Evolutionary conservation across 176 grass and related monocot species (phyloP).

Genomic region (Dactylis glomerata): DNA sequence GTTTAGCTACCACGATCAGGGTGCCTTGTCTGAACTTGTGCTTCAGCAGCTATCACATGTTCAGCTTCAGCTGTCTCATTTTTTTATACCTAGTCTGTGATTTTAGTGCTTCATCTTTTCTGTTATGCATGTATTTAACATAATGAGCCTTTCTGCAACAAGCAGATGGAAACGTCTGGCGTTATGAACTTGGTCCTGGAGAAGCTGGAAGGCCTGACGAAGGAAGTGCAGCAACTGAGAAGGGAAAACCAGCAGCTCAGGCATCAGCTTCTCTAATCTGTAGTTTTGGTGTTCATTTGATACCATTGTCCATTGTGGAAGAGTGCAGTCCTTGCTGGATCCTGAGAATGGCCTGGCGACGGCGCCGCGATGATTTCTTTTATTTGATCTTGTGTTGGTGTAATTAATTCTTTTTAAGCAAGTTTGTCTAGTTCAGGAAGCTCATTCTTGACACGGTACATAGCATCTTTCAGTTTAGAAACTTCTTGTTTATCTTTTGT

Average conservation of each 20-base stretch:
- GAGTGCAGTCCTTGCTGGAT: background rate
- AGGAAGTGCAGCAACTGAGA: slow-evolving; percentile 84
- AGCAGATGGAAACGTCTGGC: slow-evolving; percentile 70
- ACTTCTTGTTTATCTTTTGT: slow-evolving; percentile 7
- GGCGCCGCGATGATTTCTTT: background rate
- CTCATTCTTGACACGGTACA: slow-evolving; percentile 30
- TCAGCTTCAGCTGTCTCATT: background rate
- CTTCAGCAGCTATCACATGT: background rate
- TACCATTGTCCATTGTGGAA: slow-evolving; percentile 5
- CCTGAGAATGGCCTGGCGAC: background rate
- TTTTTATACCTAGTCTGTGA: background rate
- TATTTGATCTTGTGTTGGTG: slow-evolving; percentile 22
- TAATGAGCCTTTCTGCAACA: background rate
- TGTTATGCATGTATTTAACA: slow-evolving; percentile 8
- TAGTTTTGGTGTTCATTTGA: background rate
- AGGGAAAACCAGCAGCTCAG: slow-evolving; percentile 88
- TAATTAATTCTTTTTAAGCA: background rate
- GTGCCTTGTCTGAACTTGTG: background rate
- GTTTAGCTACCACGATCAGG: background rate
- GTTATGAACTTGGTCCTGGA: slow-evolving; percentile 67
- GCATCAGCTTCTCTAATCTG: slow-evolving; percentile 52
- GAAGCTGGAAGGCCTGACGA: slow-evolving; percentile 76
- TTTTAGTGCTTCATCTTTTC: background rate
- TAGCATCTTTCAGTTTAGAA: slow-evolving; percentile 29
- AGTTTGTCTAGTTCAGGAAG: slow-evolving; percentile 29